These are phyloP conservation scores for Pleoardoris graminearum DNA, from an alignment of 2,329 filamentous ascomycete genomes.

Conservation along the genomic window DNA sequence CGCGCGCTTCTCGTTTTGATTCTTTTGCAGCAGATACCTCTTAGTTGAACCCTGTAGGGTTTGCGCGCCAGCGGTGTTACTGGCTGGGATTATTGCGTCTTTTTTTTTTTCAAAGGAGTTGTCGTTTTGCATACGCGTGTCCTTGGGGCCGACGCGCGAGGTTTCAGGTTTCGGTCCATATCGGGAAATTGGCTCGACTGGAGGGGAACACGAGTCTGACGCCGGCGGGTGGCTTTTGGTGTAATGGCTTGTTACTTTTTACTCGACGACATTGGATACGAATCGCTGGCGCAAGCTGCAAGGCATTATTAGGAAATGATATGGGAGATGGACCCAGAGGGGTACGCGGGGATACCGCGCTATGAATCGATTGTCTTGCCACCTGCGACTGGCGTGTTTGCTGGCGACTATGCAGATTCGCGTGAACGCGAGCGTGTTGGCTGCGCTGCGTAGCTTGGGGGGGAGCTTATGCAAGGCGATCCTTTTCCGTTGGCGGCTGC, in stretches of 20 bases:
- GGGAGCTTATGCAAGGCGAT: slow-evolving; percentile 27
- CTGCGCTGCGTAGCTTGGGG: too few relatives aligned
- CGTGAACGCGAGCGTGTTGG: too few relatives aligned
- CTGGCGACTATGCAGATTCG: too few relatives aligned
- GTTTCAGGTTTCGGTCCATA: slow-evolving; percentile 18
- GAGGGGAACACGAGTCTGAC: slow-evolving; percentile 13
- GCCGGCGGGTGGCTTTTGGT: slow-evolving; percentile 11
- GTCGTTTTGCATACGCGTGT: slow-evolving; percentile 25
- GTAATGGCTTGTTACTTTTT: slow-evolving; percentile 15
- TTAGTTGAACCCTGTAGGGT: slow-evolving; percentile 26
- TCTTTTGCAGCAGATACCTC: slow-evolving; percentile 39
- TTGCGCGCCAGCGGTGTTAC: slow-evolving; percentile 12
- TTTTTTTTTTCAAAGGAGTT: slow-evolving; percentile 12
- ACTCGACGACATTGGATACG: slow-evolving; percentile 1
- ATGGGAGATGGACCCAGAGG: slow-evolving; percentile 13
- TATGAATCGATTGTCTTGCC: slow-evolving; percentile 23
- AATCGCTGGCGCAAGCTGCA: slow-evolving; percentile 19
- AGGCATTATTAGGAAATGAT: slow-evolving; percentile 15
- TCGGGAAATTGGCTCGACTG: slow-evolving; percentile 19
- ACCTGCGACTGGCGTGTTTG: background rate
- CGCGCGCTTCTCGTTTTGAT: slow-evolving; percentile 14
- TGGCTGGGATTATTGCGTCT: slow-evolving; percentile 17
- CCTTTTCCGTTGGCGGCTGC: slow-evolving; percentile 34
- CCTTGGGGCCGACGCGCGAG: slow-evolving; percentile 13
- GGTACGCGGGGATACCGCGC: slow-evolving; percentile 22